These are phyloP conservation scores for Halenospora varia DNA, from an alignment of 495 filamentous ascomycete genomes.

Conservation along the genomic window DNA sequence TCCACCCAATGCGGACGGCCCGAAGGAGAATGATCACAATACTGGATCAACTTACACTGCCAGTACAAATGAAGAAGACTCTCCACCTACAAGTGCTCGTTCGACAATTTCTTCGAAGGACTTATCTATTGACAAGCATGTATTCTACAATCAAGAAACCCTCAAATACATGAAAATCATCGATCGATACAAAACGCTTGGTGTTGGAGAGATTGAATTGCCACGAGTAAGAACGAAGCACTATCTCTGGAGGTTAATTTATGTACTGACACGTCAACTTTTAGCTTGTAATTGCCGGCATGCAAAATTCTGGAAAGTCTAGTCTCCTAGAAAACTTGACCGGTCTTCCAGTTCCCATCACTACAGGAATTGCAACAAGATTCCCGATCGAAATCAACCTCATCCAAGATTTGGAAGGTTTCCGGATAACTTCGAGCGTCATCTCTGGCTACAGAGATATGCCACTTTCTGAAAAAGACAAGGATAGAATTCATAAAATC, in stretches of 20 bases:
- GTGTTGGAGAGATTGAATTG: conserved; percentile 3
- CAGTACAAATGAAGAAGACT: too few relatives aligned
- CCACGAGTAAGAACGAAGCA: not conserved
- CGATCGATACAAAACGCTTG: conserved; percentile 1
- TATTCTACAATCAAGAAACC: conserved; percentile 3
- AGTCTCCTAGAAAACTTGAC: conserved; percentile 9
- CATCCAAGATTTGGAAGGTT: not conserved
- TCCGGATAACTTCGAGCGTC: conserved; percentile 3
- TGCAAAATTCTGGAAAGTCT: conserved; percentile 4
- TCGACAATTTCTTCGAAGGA: too few relatives aligned
- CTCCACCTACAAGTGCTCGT: too few relatives aligned
- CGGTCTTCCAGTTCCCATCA: conserved; percentile 2
- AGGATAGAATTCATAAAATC: not conserved
- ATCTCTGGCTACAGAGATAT: not conserved
- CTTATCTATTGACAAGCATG: not conserved
- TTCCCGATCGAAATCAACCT: conserved; percentile 8
- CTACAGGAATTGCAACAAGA: not conserved
- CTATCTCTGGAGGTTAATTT: not conserved
- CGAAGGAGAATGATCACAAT: too few relatives aligned
- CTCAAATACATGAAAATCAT: conserved; percentile 8
- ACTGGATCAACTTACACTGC: too few relatives aligned
- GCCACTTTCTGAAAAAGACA: not conserved
- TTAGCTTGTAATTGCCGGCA: conserved; percentile 2
- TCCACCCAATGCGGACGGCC: too few relatives aligned
- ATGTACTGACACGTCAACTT: too few relatives aligned